A percentile compares a stretch with the other conserved stretches of the same genome.
Evolutionary conservation across 129 eudicot genomes (phyloP).

Genomic region (Tagetes patula): DNA sequence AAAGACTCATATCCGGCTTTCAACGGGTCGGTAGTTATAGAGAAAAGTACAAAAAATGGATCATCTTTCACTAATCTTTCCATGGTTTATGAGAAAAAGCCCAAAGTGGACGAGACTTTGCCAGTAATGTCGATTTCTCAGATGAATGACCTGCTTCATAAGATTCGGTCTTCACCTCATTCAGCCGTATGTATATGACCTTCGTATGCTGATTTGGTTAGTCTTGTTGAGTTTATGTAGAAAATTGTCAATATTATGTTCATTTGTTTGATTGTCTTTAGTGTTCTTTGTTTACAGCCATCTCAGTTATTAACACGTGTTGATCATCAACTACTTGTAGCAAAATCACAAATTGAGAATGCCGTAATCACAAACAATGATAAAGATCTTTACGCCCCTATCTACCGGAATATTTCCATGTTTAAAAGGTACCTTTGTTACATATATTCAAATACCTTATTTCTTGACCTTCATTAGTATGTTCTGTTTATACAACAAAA

Average conservation of each 20-base stretch:
- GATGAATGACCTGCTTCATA: slow-evolving; percentile 54
- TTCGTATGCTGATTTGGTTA: slow-evolving; percentile 23
- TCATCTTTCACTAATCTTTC: slow-evolving; percentile 10
- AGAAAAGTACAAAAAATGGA: neutral
- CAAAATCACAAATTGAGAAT: slow-evolving; percentile 46
- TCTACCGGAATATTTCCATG: slow-evolving; percentile 50
- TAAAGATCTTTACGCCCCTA: slow-evolving; percentile 42
- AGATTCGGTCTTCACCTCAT: slow-evolving; percentile 31
- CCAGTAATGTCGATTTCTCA: slow-evolving; percentile 47
- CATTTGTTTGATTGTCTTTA: slow-evolving; percentile 1
- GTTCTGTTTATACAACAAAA: neutral
- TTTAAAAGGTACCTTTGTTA: slow-evolving; percentile 47
- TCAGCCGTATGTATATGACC: slow-evolving; percentile 47
- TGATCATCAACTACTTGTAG: slow-evolving; percentile 38
- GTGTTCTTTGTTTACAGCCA: slow-evolving; percentile 32
- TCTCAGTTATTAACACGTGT: slow-evolving; percentile 30
- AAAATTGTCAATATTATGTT: slow-evolving; percentile 14
- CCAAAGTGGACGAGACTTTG: slow-evolving; percentile 10
- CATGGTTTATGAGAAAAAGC: slow-evolving; percentile 20
- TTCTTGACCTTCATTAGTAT: neutral
- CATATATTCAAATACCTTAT: slow-evolving; percentile 5
- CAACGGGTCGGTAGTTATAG: slow-evolving; percentile 2
- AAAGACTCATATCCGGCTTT: slow-evolving; percentile 17
- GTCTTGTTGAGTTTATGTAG: slow-evolving; percentile 20
- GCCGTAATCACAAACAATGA: slow-evolving; percentile 26